Evolutionary conservation across 1,139 yeast species (phyloP), one percentile per base, ranked within the genome.

Genomic region (Yamadazyma songkhlaensis): DNA sequence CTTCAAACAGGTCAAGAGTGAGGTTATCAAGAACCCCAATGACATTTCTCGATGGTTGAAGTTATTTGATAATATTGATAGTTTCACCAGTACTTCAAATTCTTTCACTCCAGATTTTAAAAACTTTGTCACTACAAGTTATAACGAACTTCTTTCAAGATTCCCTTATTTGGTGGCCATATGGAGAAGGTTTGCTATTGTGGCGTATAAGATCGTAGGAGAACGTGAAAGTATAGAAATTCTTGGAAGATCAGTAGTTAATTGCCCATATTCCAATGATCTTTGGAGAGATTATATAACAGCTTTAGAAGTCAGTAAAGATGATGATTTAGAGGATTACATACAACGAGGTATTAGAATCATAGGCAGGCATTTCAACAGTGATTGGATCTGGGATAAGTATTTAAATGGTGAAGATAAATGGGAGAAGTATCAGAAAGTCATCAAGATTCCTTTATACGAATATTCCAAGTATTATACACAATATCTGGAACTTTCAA

Each of bases 331-430:
- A 15, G 11, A 31, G 3, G 28, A 31, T 13, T 25, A 9, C 9
- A 24, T 31, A 5, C 20, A 14, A 24, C 11, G 26, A 23, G 13
- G 28, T n/a, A 14, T 29, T 14, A 37, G 13, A 21, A 23, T 21
- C 24, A 67, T 78, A 34, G 89, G 87, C 0, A 52, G 62, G 32
- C 78, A 82, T 38, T 84, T 81, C 57, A 60, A 77, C 40, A 70
- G 86, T 1, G 83, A 81, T 51, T 64, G 74, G 0, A 54, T 83
- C 25, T 84, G 92, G 92, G 87, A 84, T 54, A 66, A 70, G 42
- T 74, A 71, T 38, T 57, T 84, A 24, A 77, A 67, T 15, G 45
- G 50, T 12, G 45, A 46, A 9, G 54, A 57, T 12, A 54, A 73
- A 6, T 49, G 72, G 5, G 44, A 49, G 6, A 50, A 78, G 2